These are phyloP conservation scores for Nelumbo lutea DNA, from an alignment of 164 flowering plant genomes.

Conservation along the genomic window DNA sequence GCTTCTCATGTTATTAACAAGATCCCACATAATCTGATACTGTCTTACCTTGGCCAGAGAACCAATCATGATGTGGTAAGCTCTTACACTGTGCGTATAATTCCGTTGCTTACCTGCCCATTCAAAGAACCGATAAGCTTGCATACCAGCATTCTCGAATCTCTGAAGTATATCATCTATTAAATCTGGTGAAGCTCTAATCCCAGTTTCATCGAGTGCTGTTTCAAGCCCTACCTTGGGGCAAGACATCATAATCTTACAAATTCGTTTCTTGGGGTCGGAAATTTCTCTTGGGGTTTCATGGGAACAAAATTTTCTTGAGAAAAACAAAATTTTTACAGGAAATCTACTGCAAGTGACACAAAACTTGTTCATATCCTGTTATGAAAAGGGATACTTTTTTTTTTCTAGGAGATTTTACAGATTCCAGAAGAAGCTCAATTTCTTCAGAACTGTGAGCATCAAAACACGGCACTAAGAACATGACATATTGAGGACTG, in stretches of 20 bases:
- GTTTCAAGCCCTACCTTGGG: constrained; percentile 58
- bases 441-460: too few species aligned
- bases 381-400: too few species aligned
- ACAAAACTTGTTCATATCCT: constrained; percentile 1
- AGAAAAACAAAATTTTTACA: constrained; percentile 3
- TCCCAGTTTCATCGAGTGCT: constrained; percentile 56
- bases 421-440: too few species aligned
- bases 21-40: constrained; percentile 85
- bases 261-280: constrained; percentile 33
- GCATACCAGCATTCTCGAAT: constrained; percentile 87
- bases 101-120: constrained; percentile 80
- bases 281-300: constrained; percentile 16
- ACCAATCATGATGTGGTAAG: constrained; percentile 75
- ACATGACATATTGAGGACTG: too few species aligned
- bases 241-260: constrained; percentile 59
- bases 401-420: too few species aligned
- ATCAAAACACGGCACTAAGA: too few species aligned
- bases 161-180: constrained; percentile 66
- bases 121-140: constrained; percentile 67
- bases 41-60: constrained; percentile 84
- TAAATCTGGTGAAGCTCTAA: constrained; percentile 50
- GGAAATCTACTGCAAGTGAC: background rate
- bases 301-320: constrained; percentile 30
- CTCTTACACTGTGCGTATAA: constrained; percentile 55
- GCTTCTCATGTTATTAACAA: constrained; percentile 62